Base-by-base conservation (phyloP, 139 green algal genomes). In the Ulvella scutata region DNA sequence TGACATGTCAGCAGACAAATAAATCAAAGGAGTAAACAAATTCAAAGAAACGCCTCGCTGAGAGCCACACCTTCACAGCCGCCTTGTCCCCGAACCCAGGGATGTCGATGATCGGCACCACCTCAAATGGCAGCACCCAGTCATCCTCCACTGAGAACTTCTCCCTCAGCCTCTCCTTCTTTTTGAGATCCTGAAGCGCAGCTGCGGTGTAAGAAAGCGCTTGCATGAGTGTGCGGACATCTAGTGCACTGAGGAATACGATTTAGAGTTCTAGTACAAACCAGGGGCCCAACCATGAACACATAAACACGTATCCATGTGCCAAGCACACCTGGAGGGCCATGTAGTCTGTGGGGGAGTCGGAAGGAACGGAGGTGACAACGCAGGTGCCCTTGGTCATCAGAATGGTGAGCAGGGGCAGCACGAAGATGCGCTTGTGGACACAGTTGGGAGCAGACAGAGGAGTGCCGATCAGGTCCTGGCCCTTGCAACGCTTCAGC, bases 371-470 rank as follows among this genome's bases (percentile, higher is more conserved):
- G 67, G 82, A 92, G 3, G 95, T 99, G 13, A 99, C 95, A 3
- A 99, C 86, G 38, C 94, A 95, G 0, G 95, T 99, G 77, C 95
- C 94, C 85, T 99, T 99, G 83, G 91, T 90, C 74, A 89, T 98
- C 13, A 94, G 85, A 82, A 99, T 98, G 73, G 93, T 98, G 34
- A 98, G 84, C 81, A 99, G 91, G 3, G 95, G 95, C 75, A 99
- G 86, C 74, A 91, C 87, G 82, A 96, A 97, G 51, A 99, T 92
- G 36, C 77, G 77, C 39, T 92, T 82, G 76, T 96, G 79, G 0
- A 74, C 67, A 36, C 79, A 84, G 75, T 88, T 85, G 37, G 92
- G 91, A 3, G 86, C 84, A 67, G 80, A 79, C 28, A 99, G 76
- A 2, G 91, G 89, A 59, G 88, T 77, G 40, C 95, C 95, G 37